phyloP scores from a whole-genome alignment of 345 rosid species.

The Psidium friedrichsthalianum region DNA sequence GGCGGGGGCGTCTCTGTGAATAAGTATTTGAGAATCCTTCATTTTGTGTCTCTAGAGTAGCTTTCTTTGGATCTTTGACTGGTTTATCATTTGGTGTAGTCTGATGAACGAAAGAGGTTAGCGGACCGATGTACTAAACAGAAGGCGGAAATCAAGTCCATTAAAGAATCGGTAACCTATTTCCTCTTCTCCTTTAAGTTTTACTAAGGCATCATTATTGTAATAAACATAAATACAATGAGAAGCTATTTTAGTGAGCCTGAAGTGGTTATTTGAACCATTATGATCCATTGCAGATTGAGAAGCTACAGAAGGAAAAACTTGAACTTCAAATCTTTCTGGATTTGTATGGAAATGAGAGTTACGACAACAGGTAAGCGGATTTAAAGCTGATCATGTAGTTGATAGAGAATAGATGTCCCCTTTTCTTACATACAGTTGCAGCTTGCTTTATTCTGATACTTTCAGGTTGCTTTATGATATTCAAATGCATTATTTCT shows the following conservation, averaged over 20 bases:
- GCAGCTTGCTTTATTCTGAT: background rate
- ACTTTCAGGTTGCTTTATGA: background rate
- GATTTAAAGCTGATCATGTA: background rate
- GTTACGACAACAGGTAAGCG: constrained; percentile 58
- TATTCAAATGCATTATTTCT: background rate
- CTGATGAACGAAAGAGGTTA: constrained; percentile 49
- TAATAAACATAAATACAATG: background rate
- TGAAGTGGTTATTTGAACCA: constrained; percentile 3
- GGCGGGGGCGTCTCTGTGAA: too few species aligned
- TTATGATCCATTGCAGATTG: constrained; percentile 45
- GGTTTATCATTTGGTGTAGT: constrained; percentile 32
- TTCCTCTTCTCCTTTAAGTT: background rate
- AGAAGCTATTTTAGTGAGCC: background rate
- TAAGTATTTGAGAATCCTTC: too few species aligned
- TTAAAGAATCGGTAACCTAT: constrained; percentile 38
- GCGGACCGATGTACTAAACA: constrained; percentile 54
- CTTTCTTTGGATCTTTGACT: background rate
- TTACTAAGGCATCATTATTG: background rate
- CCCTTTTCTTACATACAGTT: background rate
- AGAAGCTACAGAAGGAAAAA: constrained; percentile 64
- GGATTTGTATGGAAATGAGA: constrained; percentile 67
- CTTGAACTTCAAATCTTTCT: constrained; percentile 54
- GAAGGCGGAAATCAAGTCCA: constrained; percentile 54
- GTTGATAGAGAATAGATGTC: background rate
- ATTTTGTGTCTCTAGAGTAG: background rate